Conservation (phyloP, 1,284 basidiomycete species). For the Farysia itapuensis region DNA sequence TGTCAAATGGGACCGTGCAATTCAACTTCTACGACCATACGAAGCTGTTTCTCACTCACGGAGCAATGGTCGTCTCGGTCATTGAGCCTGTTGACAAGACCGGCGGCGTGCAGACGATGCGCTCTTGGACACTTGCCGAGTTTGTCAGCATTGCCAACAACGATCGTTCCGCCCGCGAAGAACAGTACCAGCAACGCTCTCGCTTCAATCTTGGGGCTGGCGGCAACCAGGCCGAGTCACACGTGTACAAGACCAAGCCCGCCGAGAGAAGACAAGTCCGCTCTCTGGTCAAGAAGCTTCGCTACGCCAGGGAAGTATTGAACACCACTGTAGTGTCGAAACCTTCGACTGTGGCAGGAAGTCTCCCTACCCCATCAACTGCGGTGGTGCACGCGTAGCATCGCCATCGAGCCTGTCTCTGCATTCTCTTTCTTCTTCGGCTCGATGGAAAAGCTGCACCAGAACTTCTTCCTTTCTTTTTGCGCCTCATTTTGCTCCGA, state of each 20-base stretch:
- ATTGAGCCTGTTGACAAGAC: slow-evolving; percentile 64
- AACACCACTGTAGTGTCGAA: no score
- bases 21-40: slow-evolving; percentile 99
- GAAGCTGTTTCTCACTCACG: slow-evolving; percentile 82
- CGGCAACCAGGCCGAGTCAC: background rate
- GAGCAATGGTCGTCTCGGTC: slow-evolving; percentile 77
- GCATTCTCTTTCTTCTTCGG: no score
- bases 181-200: slow-evolving; percentile 7
- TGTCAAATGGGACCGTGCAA: slow-evolving; percentile 91
- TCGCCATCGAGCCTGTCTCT: no score
- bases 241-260: slow-evolving; percentile 11
- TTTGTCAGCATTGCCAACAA: slow-evolving; percentile 69
- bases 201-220: slow-evolving; percentile 2
- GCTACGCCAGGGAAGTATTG: slow-evolving; percentile 29
- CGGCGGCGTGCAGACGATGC: slow-evolving; percentile 79
- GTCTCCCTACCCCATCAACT: no score
- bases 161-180: slow-evolving; percentile 40
- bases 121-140: slow-evolving; percentile 73
- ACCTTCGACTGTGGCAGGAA: no score
- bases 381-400: no score
- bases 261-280: slow-evolving; percentile 26
- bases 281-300: slow-evolving; percentile 19
- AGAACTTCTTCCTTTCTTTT: no score
- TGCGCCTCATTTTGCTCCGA: no score
- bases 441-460: no score